phyloP scores from a whole-genome alignment of 1,284 basidiomycete species.

The Trichosporon sp. region DNA sequence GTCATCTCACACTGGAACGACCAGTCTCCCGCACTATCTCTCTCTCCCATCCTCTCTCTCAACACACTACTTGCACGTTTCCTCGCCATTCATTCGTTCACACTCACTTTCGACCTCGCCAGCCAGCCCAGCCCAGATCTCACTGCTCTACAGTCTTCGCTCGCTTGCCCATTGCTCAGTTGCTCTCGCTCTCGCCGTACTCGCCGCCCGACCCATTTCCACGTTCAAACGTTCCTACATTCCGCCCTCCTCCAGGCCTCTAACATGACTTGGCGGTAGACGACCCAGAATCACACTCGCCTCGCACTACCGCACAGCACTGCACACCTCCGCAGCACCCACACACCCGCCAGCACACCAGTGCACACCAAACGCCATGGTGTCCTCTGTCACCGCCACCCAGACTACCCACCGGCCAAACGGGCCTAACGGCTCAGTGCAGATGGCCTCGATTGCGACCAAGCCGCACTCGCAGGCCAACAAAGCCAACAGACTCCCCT shows the following conservation, averaged over 20 bases:
- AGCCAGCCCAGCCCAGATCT: too few relatives aligned
- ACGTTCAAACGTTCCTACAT: constrained; percentile 8
- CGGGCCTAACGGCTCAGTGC: neutral
- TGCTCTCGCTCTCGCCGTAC: neutral
- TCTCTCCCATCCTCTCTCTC: constrained; percentile 1
- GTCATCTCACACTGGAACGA: neutral
- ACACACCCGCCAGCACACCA: neutral
- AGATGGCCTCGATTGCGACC: constrained; percentile 2
- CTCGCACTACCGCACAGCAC: constrained; percentile 14
- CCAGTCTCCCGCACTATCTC: neutral
- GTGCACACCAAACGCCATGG: neutral
- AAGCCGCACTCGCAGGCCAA: neutral
- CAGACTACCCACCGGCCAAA: neutral
- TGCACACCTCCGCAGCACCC: constrained; percentile 1
- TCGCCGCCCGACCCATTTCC: too few relatives aligned
- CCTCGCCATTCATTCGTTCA: neutral
- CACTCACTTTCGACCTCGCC: neutral
- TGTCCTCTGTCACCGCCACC: constrained; percentile 14
- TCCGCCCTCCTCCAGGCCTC: neutral
- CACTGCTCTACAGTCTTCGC: too few relatives aligned
- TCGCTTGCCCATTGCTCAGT: neutral
- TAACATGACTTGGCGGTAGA: constrained; percentile 17
- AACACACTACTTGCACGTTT: neutral
- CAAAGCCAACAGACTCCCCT: neutral
- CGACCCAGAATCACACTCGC: constrained; percentile 17